A percentile compares a stretch with the other conserved stretches of the same genome.
These are phyloP conservation scores for Strobilomyces confusus DNA, from an alignment of 768 basidiomycete species.

Conservation along the genomic window DNA sequence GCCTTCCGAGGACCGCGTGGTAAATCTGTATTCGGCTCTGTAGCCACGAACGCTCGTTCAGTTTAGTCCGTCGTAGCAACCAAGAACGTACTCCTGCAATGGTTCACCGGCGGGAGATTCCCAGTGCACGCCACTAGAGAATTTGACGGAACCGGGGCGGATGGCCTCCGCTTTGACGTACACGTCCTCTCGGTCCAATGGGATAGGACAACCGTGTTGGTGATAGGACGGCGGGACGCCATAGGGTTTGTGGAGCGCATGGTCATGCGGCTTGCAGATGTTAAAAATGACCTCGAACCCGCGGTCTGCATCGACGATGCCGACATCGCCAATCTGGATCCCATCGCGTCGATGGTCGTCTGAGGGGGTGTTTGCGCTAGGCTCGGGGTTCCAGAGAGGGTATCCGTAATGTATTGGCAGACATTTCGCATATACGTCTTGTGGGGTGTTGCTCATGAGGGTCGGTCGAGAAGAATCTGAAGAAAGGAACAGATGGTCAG, in stretches of 20 bases:
- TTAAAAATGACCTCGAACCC: not conserved
- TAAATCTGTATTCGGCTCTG: not conserved
- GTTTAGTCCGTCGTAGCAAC: not conserved
- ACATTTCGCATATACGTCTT: not conserved
- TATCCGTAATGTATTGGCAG: not conserved
- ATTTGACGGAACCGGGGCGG: not conserved
- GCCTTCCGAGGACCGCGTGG: not conserved
- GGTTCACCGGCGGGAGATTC: not conserved
- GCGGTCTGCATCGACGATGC: not conserved
- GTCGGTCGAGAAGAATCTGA: no score
- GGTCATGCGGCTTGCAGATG: not conserved
- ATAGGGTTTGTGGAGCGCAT: not conserved
- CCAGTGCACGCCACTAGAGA: not conserved
- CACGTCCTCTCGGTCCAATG: not conserved
- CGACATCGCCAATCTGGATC: not conserved
- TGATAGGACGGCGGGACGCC: not conserved
- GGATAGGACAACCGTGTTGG: not conserved
- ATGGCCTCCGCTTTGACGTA: not conserved
- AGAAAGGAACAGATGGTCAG: no score
- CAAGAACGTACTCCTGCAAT: not conserved
- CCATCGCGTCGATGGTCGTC: not conserved
- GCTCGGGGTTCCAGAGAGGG: not conserved
- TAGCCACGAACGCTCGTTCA: not conserved
- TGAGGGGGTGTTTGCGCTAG: not conserved
- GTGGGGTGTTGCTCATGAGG: not conserved